Base-by-base conservation (phyloP, 2,329 filamentous ascomycete genomes). In the Diaporthe destruens region DNA sequence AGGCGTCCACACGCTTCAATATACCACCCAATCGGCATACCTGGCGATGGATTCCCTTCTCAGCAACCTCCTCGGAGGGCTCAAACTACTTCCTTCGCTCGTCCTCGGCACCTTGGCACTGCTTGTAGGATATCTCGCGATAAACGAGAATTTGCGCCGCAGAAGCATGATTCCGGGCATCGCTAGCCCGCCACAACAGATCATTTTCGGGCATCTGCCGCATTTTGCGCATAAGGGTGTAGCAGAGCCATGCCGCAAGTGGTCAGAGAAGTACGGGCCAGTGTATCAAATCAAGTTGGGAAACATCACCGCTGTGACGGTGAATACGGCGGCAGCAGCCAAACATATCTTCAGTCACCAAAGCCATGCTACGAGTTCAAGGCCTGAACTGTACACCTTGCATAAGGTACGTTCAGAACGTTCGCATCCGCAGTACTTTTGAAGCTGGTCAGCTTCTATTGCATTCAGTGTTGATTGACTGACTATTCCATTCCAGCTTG, bases 201-300 rank as follows among this genome's bases (percentile, higher is more conserved):
- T 63, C 1, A 20, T 47, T 18, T 63, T 63, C 18, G 39, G 57
- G 7, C 57, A 63, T 32, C 57, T 63, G 7, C 57, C 57, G 6
- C 1, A n/a, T 3, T 63, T 63, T n/a, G 57, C 57, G 2, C 57
- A 63, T 1, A 47, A 47, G 23, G 57, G 57, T 14, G 57, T 63
- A 3, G 23, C 57, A 47, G 39, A 63, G 57, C 57, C 57, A n/a
- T 63, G 57, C 20, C 57, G 39, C 9, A 18, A 63, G 39, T 63
- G 39, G 57, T 63, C 39, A 20, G 7, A 47, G 39, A 69, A n/a
- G 36, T 69, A 69, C 53, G 83, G 82, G 0, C 76, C 78, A 1
- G 87, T 90, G 2, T 90, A 87, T 76, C 88, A 90, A 76, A 87
- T 90, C 25, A 85, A 87, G 76, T 78, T 90, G 8, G 88, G 88